Evolutionary conservation across 2,329 filamentous ascomycete species (phyloP), one percentile per base, ranked within the genome.

Genomic region (Lasiodiplodia theobromae): DNA sequence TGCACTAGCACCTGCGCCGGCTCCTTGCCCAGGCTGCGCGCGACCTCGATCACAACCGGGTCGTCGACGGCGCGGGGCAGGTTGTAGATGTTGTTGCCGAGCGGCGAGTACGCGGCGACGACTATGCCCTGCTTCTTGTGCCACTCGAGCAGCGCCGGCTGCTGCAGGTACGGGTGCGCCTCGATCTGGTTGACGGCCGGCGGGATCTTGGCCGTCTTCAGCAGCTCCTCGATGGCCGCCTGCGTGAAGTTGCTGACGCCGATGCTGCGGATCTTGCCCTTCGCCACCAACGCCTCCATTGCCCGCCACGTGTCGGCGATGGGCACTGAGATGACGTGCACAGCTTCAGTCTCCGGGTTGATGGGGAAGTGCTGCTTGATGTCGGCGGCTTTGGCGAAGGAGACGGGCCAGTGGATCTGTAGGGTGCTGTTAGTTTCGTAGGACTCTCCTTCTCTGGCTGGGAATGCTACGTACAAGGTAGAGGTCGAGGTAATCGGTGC

Each of bases 1-100:
- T 93, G 88, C 73, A 97, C 86, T 70, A 97, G 86, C 37, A 97
- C 86, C 86, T 97, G 93, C 18, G 92, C 91, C 6, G 92, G 86
- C 10, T 89, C 88, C 85, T 91, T 93, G 78, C 83, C 83, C 72
- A 92, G 84, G 83, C 92, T 93, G 75, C 85, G 79, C n/a, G 92
- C 90, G 70, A 94, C 86, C 57, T 74, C 77, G 73, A 86, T 88
- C 78, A 97, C 85, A 65, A 85, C 81, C n/a, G 86, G 81, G 78
- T 93, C 87, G 77, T 94, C 86, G 77, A 96, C 90, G 68, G 96
- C 86, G 67, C 91, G 87, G 16, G 88, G 85, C 34, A 68, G 56
- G 62, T 88, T 87, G 10, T 89, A 77, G 21, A 89, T 86, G 72
- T 87, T 85, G 72, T 87, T 83, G 37, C 91, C 91, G 38, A 84